A percentile compares a stretch with the other conserved stretches of the same genome.
Evolutionary conservation across 768 basidiomycete genomes (phyloP).

Genomic region (Artomyces pyxidatus): DNA sequence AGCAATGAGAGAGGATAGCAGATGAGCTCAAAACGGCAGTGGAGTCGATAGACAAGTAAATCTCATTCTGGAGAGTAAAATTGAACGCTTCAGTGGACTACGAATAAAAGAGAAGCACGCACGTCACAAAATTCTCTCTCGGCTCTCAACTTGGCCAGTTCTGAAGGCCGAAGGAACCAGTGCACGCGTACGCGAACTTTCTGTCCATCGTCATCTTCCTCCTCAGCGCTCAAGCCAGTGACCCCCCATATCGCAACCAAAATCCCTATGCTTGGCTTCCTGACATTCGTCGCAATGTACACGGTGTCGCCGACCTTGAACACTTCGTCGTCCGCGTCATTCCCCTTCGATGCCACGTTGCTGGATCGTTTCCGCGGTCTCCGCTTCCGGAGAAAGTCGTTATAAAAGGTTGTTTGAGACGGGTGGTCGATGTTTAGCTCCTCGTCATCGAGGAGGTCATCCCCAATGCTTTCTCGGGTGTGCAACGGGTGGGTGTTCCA

Average conservation of each 20-base stretch:
- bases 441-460: slow-evolving; percentile 16
- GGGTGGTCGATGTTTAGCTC: not conserved
- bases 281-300: slow-evolving; percentile 40
- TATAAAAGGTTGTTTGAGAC: slow-evolving; percentile 9
- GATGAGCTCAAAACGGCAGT: slow-evolving; percentile 8
- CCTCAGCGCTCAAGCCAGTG: slow-evolving; percentile 23
- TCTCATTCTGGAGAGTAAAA: slow-evolving; percentile 52
- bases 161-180: slow-evolving; percentile 66
- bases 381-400: slow-evolving; percentile 3
- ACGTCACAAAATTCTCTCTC: slow-evolving; percentile 57
- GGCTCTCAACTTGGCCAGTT: slow-evolving; percentile 53
- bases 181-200: slow-evolving; percentile 53
- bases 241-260: slow-evolving; percentile 66
- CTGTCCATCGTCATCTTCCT: slow-evolving; percentile 23
- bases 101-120: slow-evolving; percentile 12
- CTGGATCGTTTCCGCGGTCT: not conserved
- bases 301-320: slow-evolving; percentile 64
- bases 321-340: slow-evolving; percentile 15
- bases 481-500: slow-evolving; percentile 10
- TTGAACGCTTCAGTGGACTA: not conserved
- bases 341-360: not conserved
- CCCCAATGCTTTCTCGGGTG: slow-evolving; percentile 4
- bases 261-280: slow-evolving; percentile 56
- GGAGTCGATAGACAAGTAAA: slow-evolving; percentile 44
- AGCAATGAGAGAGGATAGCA: slow-evolving; percentile 11